Evolutionary conservation across 1,139 yeast genomes (phyloP), one percentile per base, ranked within the genome.

Genomic region (Torulaspora pretoriensis): DNA sequence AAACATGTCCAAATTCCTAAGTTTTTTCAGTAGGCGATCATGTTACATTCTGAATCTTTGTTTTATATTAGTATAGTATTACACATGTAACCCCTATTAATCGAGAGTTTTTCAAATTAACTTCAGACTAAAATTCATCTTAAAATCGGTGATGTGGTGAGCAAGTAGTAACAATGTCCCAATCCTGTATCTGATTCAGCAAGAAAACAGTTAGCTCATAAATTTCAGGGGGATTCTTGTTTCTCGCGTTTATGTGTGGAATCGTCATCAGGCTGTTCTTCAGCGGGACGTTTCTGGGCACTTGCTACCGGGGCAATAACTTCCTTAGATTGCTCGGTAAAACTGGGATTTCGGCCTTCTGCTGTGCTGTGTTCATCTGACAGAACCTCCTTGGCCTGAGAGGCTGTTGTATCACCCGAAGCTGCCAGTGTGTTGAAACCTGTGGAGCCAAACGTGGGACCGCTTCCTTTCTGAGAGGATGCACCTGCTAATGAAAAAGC

Each of bases 241-340:
- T 38, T 38, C 16, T 38, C 35, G 6, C 41, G 41, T 28, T 38
- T 38, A 6, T 31, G 35, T 10, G 29, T 14, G 9, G 24, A 7
- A 17, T 8, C 42, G 7, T 36, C 38, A 24, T 28, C 43, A n/a
- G 22, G 45, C 24, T 52, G 38, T 41, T 25, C 37, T 36, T 42
- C 47, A 10, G 42, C 41, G 9, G 50, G 34, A 29, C 48, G 40
- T 29, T 45, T 43, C 12, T 35, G 43, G 10, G 45, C 34, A n/a
- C 34, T 45, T 25, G 49, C 46, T 34, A 41, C 36, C 16, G 28
- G 45, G 14, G 19, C 2, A 8, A 16, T 14, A 9, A n/a, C 32
- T 8, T 29, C 19, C 6, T 19, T 19, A 7, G 22, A 19, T 19
- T 19, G 22, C 7, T 29, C 19, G 16, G 19, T 9, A 29, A 12